phyloP scores from a whole-genome alignment of 345 rosid genomes.

The Lepidium didymum region DNA sequence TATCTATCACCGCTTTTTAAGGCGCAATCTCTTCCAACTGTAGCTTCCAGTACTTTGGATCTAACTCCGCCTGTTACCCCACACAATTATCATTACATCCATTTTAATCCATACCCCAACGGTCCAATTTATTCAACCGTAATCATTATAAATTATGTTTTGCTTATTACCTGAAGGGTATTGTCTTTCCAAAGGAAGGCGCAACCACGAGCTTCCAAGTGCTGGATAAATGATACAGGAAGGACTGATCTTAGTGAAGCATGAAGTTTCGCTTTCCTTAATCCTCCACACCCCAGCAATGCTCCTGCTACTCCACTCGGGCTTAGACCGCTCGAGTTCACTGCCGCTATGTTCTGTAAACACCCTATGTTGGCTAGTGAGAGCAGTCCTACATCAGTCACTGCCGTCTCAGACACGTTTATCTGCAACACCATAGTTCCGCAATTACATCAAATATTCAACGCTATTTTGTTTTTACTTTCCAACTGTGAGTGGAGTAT shows the following conservation, averaged over 20 bases:
- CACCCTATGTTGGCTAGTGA: constrained; percentile 33
- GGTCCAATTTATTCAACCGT: not conserved
- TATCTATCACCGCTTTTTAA: not conserved
- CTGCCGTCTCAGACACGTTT: constrained; percentile 41
- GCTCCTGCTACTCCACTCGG: constrained; percentile 44
- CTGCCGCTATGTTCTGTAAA: constrained; percentile 36
- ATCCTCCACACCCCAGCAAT: constrained; percentile 34
- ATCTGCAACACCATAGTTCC: constrained; percentile 30
- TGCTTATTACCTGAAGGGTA: constrained; percentile 29
- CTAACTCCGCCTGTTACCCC: constrained; percentile 21
- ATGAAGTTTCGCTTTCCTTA: constrained; percentile 41
- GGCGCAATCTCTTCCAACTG: constrained; percentile 22
- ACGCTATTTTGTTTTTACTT: not conserved
- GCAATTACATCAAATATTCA: not conserved
- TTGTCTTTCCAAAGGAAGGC: constrained; percentile 39
- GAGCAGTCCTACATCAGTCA: constrained; percentile 37
- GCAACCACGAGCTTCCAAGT: constrained; percentile 37
- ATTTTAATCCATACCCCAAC: not conserved
- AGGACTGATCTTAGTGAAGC: constrained; percentile 28
- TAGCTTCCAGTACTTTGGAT: constrained; percentile 31
- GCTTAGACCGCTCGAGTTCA: constrained; percentile 33
- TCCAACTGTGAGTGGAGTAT: not conserved
- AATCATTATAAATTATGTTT: not conserved
- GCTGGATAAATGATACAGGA: constrained; percentile 24
- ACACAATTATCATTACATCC: not conserved